These are phyloP conservation scores for Magnolia changhungtana DNA, from an alignment of 164 flowering plant genomes.

Conservation along the genomic window DNA sequence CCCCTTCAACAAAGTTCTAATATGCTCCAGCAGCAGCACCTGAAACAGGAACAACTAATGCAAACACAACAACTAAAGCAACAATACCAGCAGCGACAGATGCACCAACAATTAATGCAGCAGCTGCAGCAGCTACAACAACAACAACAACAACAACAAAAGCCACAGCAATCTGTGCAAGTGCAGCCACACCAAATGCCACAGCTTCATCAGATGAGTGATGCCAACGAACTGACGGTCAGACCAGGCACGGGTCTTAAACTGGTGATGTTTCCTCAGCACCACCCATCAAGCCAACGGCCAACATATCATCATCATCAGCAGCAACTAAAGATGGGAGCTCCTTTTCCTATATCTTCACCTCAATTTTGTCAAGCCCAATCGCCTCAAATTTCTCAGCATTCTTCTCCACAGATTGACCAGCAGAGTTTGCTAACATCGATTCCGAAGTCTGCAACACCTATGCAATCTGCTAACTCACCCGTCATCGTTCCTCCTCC, in stretches of 20 bases:
- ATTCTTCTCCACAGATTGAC: conserved; percentile 76
- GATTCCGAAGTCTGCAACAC: conserved; percentile 58
- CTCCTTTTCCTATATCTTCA: conserved; percentile 56
- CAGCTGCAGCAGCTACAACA: conserved; percentile 20
- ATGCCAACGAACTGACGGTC: conserved; percentile 46
- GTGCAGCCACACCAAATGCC: conserved; percentile 50
- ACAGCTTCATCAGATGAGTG: conserved; percentile 59
- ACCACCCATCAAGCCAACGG: conserved; percentile 49
- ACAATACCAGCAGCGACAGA: conserved; percentile 45
- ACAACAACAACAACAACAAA: background rate
- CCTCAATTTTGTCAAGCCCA: conserved; percentile 61
- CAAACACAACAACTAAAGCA: conserved; percentile 51
- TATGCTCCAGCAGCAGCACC: conserved; percentile 49
- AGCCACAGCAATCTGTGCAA: conserved; percentile 41
- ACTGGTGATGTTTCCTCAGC: conserved; percentile 56
- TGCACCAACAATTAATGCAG: conserved; percentile 47
- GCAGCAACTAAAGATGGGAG: conserved; percentile 55
- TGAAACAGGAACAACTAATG: conserved; percentile 51
- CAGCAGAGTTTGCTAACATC: conserved; percentile 58
- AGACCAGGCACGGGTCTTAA: conserved; percentile 51
- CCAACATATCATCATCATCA: conserved; percentile 44
- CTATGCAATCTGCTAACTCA: conserved; percentile 67
- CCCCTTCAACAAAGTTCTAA: conserved; percentile 41
- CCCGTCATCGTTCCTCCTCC: conserved; percentile 80
- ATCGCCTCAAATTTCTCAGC: conserved; percentile 75